Percentiles rank a stretch among this genome's conserved stretches.
Conservation (phyloP, 257 asterid genomes). For the Penstemon newberryi region DNA sequence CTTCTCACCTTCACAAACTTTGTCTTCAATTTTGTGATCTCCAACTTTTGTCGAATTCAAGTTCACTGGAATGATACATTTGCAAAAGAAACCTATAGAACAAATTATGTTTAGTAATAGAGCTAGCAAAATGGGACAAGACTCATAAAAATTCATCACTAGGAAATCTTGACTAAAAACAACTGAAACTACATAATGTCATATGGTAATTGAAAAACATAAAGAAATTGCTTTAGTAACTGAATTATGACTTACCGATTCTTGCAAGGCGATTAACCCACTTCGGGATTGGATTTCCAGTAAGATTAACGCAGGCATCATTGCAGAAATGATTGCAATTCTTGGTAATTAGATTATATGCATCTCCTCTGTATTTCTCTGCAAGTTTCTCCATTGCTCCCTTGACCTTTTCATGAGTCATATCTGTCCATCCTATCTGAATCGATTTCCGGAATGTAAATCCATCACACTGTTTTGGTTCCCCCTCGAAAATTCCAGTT, state of each 20-base stretch:
- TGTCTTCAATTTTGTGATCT: conserved; percentile 39
- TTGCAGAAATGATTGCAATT: conserved; percentile 45
- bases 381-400: conserved; percentile 32
- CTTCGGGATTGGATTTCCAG: conserved; percentile 34
- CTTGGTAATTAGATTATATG: conserved; percentile 37
- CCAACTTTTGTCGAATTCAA: conserved; percentile 41
- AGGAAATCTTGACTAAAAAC: neutral
- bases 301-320: conserved; percentile 34
- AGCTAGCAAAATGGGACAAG: no score
- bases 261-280: conserved; percentile 45
- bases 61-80: conserved; percentile 49
- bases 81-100: conserved; percentile 43
- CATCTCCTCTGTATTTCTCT: conserved; percentile 30
- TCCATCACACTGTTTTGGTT: conserved; percentile 51
- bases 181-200: no score
- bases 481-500: conserved; percentile 54
- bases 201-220: neutral
- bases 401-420: conserved; percentile 23
- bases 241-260: conserved; percentile 23
- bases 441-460: conserved; percentile 45
- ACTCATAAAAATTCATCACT: neutral
- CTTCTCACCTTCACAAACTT: conserved; percentile 40
- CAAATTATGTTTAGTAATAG: neutral
- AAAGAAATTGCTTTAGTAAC: conserved; percentile 4
- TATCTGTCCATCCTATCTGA: conserved; percentile 34